A percentile compares a stretch with the other conserved stretches of the same genome.
phyloP scores from a whole-genome alignment of 2,329 filamentous ascomycete genomes.

The Phialocephala subalpina region DNA sequence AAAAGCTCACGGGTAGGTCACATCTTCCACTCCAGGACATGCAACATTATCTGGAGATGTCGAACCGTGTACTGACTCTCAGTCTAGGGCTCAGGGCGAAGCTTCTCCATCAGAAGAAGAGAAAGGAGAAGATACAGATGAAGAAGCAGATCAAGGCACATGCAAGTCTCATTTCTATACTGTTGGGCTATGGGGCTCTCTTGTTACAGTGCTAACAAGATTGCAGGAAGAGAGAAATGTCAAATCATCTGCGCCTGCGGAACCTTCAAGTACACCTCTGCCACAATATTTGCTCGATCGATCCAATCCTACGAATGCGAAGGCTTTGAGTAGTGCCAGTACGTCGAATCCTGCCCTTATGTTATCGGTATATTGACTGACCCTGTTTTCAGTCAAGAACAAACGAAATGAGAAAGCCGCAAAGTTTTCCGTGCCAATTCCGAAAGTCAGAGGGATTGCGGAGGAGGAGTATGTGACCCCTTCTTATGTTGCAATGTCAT shows the following conservation, averaged over 20 bases:
- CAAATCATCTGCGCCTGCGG: constrained; percentile 70
- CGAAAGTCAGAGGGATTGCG: constrained; percentile 91
- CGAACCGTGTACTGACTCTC: too few relatives aligned
- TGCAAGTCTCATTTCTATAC: background rate
- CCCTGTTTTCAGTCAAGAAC: constrained; percentile 73
- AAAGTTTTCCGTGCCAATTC: constrained; percentile 89
- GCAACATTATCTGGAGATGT: too few relatives aligned
- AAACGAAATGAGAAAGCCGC: constrained; percentile 94
- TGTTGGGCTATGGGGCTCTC: background rate
- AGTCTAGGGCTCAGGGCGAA: constrained; percentile 93
- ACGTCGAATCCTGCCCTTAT: background rate
- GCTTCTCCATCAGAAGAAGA: constrained; percentile 88
- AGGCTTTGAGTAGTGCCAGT: constrained; percentile 79
- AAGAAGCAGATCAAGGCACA: constrained; percentile 92
- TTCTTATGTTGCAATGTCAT: too few relatives aligned
- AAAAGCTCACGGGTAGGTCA: constrained; percentile 84
- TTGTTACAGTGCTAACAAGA: background rate
- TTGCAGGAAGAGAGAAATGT: constrained; percentile 85
- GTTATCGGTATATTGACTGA: constrained; percentile 8
- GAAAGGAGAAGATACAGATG: constrained; percentile 99
- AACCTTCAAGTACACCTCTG: constrained; percentile 82
- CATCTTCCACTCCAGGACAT: too few relatives aligned
- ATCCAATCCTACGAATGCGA: constrained; percentile 61
- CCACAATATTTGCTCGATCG: constrained; percentile 95
- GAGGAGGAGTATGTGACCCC: constrained; percentile 74